Evolutionary conservation across 2,329 filamentous ascomycete genomes (phyloP).

Genomic region (Stachybotrys elegans): DNA sequence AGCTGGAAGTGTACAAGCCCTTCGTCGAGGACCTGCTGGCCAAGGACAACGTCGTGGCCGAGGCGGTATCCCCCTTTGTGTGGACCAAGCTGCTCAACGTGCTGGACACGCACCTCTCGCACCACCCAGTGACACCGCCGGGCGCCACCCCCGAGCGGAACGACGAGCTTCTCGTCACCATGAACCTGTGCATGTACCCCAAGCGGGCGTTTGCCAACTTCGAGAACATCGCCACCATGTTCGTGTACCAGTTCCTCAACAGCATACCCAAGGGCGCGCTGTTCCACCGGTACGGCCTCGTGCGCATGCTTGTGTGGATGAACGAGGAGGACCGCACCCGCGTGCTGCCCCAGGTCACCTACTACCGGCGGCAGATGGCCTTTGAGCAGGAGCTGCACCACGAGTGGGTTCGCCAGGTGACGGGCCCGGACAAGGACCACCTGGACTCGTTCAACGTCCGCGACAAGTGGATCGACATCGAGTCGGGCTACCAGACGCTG

Average conservation of each 20-base stretch:
- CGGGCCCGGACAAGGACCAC: constrained; percentile 29
- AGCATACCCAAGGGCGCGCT: constrained; percentile 53
- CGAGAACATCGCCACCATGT: constrained; percentile 50
- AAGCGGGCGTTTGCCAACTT: constrained; percentile 46
- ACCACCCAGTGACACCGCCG: constrained; percentile 42
- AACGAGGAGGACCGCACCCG: constrained; percentile 52
- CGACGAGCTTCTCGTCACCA: constrained; percentile 67
- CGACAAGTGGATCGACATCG: constrained; percentile 42
- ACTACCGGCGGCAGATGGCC: constrained; percentile 49
- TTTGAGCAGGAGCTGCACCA: constrained; percentile 58
- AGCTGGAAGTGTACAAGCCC: constrained; percentile 50
- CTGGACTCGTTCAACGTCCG: constrained; percentile 29
- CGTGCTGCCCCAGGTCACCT: constrained; percentile 56
- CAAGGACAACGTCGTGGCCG: constrained; percentile 41
- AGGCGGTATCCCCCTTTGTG: constrained; percentile 53
- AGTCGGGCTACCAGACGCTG: constrained; percentile 34
- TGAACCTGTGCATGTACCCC: constrained; percentile 57
- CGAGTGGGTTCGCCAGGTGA: constrained; percentile 56
- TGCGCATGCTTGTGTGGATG: constrained; percentile 74
- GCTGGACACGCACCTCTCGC: constrained; percentile 44
- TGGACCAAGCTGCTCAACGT: constrained; percentile 54
- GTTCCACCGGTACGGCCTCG: constrained; percentile 71
- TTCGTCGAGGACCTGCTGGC: constrained; percentile 56
- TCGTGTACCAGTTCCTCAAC: constrained; percentile 57
- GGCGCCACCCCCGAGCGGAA: constrained; percentile 50